Percentiles rank a stretch among this genome's conserved stretches.
phyloP scores from a whole-genome alignment of 2,329 filamentous ascomycete genomes.

The Diplocarpon rosae region DNA sequence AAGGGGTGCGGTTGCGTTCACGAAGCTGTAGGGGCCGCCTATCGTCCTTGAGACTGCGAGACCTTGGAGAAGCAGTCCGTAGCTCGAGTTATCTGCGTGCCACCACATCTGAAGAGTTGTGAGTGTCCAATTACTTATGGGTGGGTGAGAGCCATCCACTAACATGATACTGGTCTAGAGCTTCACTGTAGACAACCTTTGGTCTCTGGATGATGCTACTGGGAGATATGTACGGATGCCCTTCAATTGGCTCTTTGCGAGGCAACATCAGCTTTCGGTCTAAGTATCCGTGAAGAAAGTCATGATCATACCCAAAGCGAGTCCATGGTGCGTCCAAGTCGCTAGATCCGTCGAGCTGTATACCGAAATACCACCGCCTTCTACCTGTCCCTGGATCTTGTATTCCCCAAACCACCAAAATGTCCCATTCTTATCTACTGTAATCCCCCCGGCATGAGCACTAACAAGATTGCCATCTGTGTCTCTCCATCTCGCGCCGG shows the following conservation, averaged over 20 bases:
- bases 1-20: slow-evolving; percentile 41
- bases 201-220: slow-evolving; percentile 49
- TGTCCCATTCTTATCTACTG: slow-evolving; percentile 39
- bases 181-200: slow-evolving; percentile 48
- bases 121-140: neutral
- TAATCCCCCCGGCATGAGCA: slow-evolving; percentile 48
- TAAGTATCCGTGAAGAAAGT: neutral
- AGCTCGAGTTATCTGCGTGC: slow-evolving; percentile 8
- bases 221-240: slow-evolving; percentile 43
- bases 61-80: slow-evolving; percentile 6
- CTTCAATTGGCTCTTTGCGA: slow-evolving; percentile 36
- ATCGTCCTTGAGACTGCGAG: slow-evolving; percentile 4
- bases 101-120: slow-evolving; percentile 5
- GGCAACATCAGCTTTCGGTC: neutral
- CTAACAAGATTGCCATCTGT: slow-evolving; percentile 49
- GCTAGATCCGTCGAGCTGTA: slow-evolving; percentile 50
- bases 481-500: slow-evolving; percentile 49
- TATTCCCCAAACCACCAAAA: slow-evolving; percentile 55
- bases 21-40: slow-evolving; percentile 11
- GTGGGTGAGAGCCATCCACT: slow-evolving; percentile 10
- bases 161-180: slow-evolving; percentile 44
- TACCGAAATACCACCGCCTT: slow-evolving; percentile 49
- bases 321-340: slow-evolving; percentile 46
- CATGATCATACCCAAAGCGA: slow-evolving; percentile 36
- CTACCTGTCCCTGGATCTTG: slow-evolving; percentile 44